phyloP scores from a whole-genome alignment of 331 rosid genomes.

The Prunus yedoensis region DNA sequence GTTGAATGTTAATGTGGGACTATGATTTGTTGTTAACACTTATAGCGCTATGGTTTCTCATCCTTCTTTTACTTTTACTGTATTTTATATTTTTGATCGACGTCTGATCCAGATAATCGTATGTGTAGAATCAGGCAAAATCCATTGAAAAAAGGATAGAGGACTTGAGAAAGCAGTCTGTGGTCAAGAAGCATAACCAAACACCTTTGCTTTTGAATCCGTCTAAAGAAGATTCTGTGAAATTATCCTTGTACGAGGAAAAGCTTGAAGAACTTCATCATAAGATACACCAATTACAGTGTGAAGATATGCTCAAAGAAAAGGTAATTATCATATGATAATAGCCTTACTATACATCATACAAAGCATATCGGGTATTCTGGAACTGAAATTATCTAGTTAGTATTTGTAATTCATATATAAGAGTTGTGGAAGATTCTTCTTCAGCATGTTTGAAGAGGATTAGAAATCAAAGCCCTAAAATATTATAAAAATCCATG shows the following conservation, averaged over 20 bases:
- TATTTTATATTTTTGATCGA: slow-evolving; percentile 15
- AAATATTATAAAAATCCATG: too few species aligned
- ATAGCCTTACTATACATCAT: not conserved
- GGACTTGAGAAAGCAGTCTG: slow-evolving; percentile 42
- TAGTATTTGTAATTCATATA: not conserved
- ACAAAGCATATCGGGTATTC: not conserved
- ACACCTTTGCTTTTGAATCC: slow-evolving; percentile 43
- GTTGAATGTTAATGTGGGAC: not conserved
- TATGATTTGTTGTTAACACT: not conserved
- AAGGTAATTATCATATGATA: slow-evolving; percentile 43
- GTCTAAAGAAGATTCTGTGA: slow-evolving; percentile 38
- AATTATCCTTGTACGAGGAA: slow-evolving; percentile 54
- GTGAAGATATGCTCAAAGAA: slow-evolving; percentile 50
- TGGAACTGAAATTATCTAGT: not conserved
- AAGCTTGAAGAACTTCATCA: slow-evolving; percentile 61
- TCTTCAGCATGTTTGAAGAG: not conserved
- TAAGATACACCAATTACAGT: slow-evolving; percentile 69
- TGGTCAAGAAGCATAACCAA: slow-evolving; percentile 30
- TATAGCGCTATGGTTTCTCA: not conserved
- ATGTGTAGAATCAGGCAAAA: slow-evolving; percentile 61
- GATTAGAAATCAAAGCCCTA: too few species aligned
- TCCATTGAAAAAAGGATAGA: slow-evolving; percentile 51
- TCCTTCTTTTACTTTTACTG: slow-evolving; percentile 1
- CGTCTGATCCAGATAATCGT: slow-evolving; percentile 34
- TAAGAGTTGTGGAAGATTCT: not conserved